Conservation (phyloP, 139 green algal genomes). For the Closterium sp. region DNA sequence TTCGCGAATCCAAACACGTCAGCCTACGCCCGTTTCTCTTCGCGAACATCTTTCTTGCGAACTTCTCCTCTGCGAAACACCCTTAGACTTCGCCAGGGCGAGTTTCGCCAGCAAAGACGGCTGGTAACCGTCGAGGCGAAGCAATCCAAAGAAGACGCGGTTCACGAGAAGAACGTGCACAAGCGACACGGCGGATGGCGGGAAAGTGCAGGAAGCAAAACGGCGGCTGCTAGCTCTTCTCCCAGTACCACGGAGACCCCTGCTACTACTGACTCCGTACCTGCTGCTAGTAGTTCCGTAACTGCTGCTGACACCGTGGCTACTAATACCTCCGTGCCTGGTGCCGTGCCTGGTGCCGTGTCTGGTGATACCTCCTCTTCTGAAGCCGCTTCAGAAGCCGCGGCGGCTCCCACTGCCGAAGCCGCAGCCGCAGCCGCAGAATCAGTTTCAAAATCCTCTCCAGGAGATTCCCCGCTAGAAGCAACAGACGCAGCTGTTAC, state of each 20-base stretch:
- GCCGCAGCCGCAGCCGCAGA: background rate
- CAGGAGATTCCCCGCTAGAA: background rate
- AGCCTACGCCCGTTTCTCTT: background rate
- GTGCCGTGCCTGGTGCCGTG: background rate
- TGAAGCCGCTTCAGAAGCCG: background rate
- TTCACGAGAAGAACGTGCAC: background rate
- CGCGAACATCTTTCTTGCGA: background rate
- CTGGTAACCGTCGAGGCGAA: background rate
- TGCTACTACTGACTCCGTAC: background rate
- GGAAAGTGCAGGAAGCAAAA: background rate
- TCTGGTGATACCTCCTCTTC: background rate
- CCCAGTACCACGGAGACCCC: background rate
- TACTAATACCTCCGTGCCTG: background rate
- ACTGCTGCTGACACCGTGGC: background rate
- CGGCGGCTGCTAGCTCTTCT: background rate
- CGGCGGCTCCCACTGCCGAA: background rate
- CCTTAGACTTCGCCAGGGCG: background rate
- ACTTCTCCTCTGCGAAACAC: background rate
- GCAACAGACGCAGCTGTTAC: background rate
- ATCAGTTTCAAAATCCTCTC: background rate
- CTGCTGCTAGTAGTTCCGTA: background rate
- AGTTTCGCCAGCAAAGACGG: background rate
- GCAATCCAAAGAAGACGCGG: background rate
- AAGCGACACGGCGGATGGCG: background rate
- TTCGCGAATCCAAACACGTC: too few species aligned